Evolutionary conservation across 2,329 filamentous ascomycete genomes (phyloP), one percentile per base, ranked within the genome.

Genomic region (Aureobasidium zeae): DNA sequence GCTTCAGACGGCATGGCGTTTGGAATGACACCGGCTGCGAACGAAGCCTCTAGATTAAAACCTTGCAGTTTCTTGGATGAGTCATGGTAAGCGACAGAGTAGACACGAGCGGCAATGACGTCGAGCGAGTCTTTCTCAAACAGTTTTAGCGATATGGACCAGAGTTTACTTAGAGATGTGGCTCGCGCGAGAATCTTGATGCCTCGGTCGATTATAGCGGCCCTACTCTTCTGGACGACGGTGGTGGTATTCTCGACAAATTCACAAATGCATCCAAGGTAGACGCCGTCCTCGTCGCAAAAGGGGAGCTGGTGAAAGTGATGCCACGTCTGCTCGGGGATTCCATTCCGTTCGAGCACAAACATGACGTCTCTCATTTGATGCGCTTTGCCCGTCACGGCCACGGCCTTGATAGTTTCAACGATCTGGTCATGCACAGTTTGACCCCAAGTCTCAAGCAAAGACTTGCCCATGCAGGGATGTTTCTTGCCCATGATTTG

Each of bases 401-500:
- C 32, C 15, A 36, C 43, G 12, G 19, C 21, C 16, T 17, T 36
- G 15, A 45, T 31, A 9, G 26, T 20, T 21, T 47, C 26, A 9
- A 29, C 37, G 5, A 37, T 24, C n/a, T 24, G 43, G 3, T 37
- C 26, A 12, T 21, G 20, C 8, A 45, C 28, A 12, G n/a, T 21
- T 20, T 26, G 25, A 6, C 43, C 43, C 36, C 36, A 49, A 8
- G 44, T 30, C 9, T 39, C 39, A 12, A 19, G 33, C 15, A 36
- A 32, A 28, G 53, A 57, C 10, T 11, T 44, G 10, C 48, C 48
- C 4, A 50, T 12, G 15, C 24, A 33, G 2, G 46, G 50, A 29
- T 63, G 60, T 10, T 58, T 49, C 1, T 45, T 21, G 3, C 57
- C 56, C 5, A 63, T 48, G 2, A 64, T 43, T 19, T 57, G 52